Evolutionary conservation across 768 basidiomycete genomes (phyloP).

Genomic region (Leccinum uliginosum): DNA sequence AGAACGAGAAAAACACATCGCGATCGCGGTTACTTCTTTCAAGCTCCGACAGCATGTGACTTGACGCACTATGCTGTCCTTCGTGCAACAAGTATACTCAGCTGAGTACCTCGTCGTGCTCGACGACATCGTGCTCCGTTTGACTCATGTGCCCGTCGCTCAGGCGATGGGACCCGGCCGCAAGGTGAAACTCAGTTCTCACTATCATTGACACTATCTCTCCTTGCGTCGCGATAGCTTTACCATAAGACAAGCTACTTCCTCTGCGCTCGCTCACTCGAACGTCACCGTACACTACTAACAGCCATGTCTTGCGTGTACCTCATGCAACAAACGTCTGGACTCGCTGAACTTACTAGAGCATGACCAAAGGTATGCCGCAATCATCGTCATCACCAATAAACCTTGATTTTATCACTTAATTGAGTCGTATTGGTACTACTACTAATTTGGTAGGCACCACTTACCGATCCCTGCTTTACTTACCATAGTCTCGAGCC

Average conservation of each 20-base stretch:
- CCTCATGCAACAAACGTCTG: slow-evolving; percentile 68
- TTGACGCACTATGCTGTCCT: slow-evolving; percentile 52
- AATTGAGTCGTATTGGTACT: slow-evolving; percentile 41
- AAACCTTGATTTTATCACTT: background rate
- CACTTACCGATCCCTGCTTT: background rate
- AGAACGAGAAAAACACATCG: slow-evolving; percentile 24
- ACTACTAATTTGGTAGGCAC: no score
- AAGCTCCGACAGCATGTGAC: slow-evolving; percentile 33
- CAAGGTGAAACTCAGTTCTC: slow-evolving; percentile 47
- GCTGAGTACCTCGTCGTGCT: slow-evolving; percentile 55
- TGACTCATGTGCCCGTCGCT: slow-evolving; percentile 9
- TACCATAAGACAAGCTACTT: slow-evolving; percentile 63
- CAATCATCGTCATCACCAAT: background rate
- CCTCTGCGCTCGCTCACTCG: slow-evolving; percentile 1
- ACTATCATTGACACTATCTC: slow-evolving; percentile 1
- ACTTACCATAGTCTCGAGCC: no score
- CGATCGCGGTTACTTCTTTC: slow-evolving; percentile 33
- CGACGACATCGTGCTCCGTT: background rate
- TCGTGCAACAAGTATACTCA: slow-evolving; percentile 76
- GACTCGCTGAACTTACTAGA: slow-evolving; percentile 79
- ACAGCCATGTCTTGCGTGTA: slow-evolving; percentile 81
- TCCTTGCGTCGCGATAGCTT: slow-evolving; percentile 38
- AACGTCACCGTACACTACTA: background rate
- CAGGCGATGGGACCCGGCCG: slow-evolving; percentile 85
- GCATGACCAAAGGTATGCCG: slow-evolving; percentile 73